These are phyloP conservation scores for Pharnaceum exiguum DNA, from an alignment of 148 eudicot genomes.

Conservation along the genomic window DNA sequence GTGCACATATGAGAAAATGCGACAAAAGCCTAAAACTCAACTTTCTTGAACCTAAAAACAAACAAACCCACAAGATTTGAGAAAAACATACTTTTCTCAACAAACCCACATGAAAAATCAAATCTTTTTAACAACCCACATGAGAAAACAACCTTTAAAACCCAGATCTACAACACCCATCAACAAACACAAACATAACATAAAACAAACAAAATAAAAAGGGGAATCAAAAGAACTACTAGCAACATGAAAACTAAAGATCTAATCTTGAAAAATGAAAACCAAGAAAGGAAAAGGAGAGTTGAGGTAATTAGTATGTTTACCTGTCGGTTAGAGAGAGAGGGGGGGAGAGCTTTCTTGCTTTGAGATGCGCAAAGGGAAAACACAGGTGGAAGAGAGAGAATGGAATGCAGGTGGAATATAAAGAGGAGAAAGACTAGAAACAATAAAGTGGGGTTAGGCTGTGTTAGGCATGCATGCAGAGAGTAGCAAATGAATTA, in stretches of 20 bases:
- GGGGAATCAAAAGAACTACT: neutral
- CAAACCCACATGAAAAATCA: neutral
- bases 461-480: too few species aligned
- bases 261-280: neutral
- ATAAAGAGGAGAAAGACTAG: neutral
- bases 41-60: neutral
- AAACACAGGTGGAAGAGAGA: neutral
- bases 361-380: neutral
- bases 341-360: neutral
- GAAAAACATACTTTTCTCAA: neutral
- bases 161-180: slow-evolving; percentile 5
- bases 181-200: too few species aligned
- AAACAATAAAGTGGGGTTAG: neutral
- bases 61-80: neutral
- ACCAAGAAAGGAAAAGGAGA: neutral
- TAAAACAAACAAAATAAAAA: neutral
- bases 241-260: neutral
- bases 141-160: too few species aligned
- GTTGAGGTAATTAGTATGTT: too few species aligned
- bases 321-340: neutral
- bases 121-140: neutral
- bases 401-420: too few species aligned
- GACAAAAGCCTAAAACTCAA: too few species aligned
- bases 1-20: neutral
- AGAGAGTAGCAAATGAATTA: too few species aligned